Base-by-base conservation (phyloP, 176 grass and related monocot genomes). In the Triticum urartu region DNA sequence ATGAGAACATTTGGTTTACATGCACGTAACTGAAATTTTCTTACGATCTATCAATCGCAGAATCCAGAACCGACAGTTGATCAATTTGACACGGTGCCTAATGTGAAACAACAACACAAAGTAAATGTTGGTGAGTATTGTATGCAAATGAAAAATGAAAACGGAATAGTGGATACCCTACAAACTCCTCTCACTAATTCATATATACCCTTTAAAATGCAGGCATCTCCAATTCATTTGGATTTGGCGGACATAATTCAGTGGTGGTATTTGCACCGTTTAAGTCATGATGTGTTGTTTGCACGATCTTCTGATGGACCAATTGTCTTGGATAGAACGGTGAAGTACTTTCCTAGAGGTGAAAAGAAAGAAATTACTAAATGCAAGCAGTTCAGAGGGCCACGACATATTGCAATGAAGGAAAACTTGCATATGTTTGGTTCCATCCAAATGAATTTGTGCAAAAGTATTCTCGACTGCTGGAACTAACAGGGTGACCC, bases 71-170 rank as follows among this genome's bases (percentile, higher is more conserved):
- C 79, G 10, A 39, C 61, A 11, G 75, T 89, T 50, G 86, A 77
- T 62, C 50, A 63, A 58, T 90, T 89, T 78, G 80, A 91, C 79
- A 94, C 86, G 3, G 89, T 94, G 77, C 12, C 39, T 30, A 70
- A 84, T 7, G 33, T 63, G 45, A 91, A 91, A 48, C 79, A 87
- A 80, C 33, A 60, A 42, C 92, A 91, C 40, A 20, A 89, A 25
- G 83, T 91, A 63, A 82, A 87, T 11, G 86, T 94, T 47, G 89
- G 92, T 91, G 50, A 88, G 92, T 89, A 21, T 10, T 10, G 15
- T 9, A 63, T 11, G 43, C 6, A 50, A 75, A 75, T 75, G 24
- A 6, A 50, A 50, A 17, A 86, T 68, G 5, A 21, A 54, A 8
- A 56, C 0, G 9, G 1, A 24, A 18, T 22, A 47, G 0, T 20